Percentiles rank a stretch among this genome's conserved stretches.
These are phyloP conservation scores for Erysiphe pisi DNA, from an alignment of 2,329 filamentous ascomycete species.

Conservation along the genomic window DNA sequence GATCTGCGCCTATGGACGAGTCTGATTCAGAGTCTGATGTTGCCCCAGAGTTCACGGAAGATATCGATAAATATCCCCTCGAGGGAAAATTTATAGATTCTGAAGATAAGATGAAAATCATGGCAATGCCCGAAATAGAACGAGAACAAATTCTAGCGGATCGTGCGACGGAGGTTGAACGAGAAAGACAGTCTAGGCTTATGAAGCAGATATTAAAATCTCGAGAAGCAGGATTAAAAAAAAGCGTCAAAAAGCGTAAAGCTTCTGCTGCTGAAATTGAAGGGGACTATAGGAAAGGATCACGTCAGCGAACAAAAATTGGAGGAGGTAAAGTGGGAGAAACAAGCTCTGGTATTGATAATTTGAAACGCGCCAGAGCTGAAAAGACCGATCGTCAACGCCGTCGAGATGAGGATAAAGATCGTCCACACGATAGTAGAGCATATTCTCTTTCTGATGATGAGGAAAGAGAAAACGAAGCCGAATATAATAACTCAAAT, in stretches of 20 bases:
- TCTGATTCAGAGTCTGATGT: slow-evolving; percentile 67
- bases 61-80: slow-evolving; percentile 64
- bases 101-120: slow-evolving; percentile 65
- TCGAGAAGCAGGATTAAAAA: slow-evolving; percentile 52
- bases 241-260: slow-evolving; percentile 58
- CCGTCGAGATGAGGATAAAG: slow-evolving; percentile 51
- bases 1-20: slow-evolving; percentile 82
- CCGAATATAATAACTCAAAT: slow-evolving; percentile 58
- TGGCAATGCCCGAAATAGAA: slow-evolving; percentile 78
- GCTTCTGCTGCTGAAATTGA: slow-evolving; percentile 68
- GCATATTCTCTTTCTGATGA: slow-evolving; percentile 49
- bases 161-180: slow-evolving; percentile 71
- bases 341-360: slow-evolving; percentile 62
- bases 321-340: slow-evolving; percentile 57
- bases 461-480: slow-evolving; percentile 64
- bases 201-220: slow-evolving; percentile 64
- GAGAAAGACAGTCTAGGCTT: slow-evolving; percentile 68
- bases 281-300: slow-evolving; percentile 62
- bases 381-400: slow-evolving; percentile 56
- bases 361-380: slow-evolving; percentile 49
- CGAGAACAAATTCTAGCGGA: slow-evolving; percentile 84
- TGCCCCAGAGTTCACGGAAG: slow-evolving; percentile 43
- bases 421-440: slow-evolving; percentile 44
- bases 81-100: slow-evolving; percentile 73
- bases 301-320: slow-evolving; percentile 57